phyloP scores from a whole-genome alignment of 2,329 filamentous ascomycete species.

The Colletotrichum sp. region DNA sequence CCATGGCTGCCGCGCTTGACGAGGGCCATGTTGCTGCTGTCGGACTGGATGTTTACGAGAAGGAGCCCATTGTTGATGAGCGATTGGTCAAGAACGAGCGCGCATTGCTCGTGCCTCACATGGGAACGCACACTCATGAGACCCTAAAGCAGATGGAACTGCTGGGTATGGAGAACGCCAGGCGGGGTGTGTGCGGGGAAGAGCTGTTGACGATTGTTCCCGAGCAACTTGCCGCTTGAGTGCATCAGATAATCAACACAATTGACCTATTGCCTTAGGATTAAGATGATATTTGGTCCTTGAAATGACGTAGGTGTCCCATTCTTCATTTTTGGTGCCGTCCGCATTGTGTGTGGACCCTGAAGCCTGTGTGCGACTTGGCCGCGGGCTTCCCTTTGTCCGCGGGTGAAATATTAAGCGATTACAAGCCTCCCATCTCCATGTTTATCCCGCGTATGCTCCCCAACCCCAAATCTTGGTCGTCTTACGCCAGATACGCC shows the following conservation, averaged over 20 bases:
- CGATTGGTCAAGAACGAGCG: conserved; percentile 63
- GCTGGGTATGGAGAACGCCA: conserved; percentile 32
- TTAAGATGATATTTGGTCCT: background rate
- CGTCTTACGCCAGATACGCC: background rate
- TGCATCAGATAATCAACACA: background rate
- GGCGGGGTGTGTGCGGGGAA: conserved; percentile 20
- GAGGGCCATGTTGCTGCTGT: conserved; percentile 58
- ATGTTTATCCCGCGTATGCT: background rate
- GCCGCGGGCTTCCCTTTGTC: conserved; percentile 3
- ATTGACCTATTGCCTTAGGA: background rate
- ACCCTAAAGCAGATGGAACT: conserved; percentile 33
- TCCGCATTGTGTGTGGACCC: background rate
- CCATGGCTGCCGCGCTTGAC: conserved; percentile 57
- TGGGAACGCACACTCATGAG: conserved; percentile 71
- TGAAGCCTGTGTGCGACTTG: background rate
- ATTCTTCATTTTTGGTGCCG: background rate
- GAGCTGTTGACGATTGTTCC: conserved; percentile 22
- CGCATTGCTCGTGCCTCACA: conserved; percentile 69
- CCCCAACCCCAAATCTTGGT: background rate
- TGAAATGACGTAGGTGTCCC: background rate
- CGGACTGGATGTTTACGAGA: conserved; percentile 63
- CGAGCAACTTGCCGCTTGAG: background rate
- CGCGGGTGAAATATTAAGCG: background rate
- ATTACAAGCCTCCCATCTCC: background rate
- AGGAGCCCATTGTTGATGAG: conserved; percentile 65